phyloP scores from a whole-genome alignment of 208 protist genomes.

The Histomonas meleagridis region DNA sequence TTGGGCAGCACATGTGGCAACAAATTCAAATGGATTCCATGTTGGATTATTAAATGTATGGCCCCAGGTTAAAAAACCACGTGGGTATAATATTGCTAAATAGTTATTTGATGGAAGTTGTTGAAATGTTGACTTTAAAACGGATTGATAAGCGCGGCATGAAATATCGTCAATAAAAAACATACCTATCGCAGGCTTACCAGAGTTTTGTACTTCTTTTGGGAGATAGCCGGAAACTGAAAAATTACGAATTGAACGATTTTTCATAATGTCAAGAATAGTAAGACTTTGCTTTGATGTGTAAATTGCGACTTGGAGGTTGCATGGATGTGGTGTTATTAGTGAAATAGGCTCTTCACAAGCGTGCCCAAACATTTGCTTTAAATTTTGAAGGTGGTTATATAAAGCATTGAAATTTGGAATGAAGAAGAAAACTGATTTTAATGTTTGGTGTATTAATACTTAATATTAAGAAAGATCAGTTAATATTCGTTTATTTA shows the following conservation, averaged over 20 bases:
- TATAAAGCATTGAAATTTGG: no score
- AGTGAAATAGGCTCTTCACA: neutral
- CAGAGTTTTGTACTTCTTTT: neutral
- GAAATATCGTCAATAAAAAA: neutral
- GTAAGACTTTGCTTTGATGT: neutral
- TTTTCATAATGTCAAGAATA: neutral
- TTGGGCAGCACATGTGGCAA: neutral
- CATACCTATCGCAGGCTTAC: neutral
- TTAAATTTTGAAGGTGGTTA: no score
- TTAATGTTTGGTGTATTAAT: no score
- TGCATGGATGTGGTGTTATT: neutral
- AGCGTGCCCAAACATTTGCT: conserved; percentile 17
- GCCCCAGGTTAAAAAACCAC: neutral
- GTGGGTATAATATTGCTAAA: neutral
- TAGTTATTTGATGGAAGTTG: conserved; percentile 20
- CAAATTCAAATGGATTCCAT: neutral
- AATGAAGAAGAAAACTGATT: no score
- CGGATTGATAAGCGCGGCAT: neutral
- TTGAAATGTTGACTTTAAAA: conserved; percentile 9
- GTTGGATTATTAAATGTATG: neutral
- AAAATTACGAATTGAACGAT: neutral
- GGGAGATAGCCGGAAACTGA: neutral
- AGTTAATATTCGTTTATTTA: no score
- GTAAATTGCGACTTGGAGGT: neutral
- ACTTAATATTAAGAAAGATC: no score